A percentile compares a stretch with the other conserved stretches of the same genome.
Evolutionary conservation across 257 asterid species (phyloP).

Genomic region (Parsonsia alboflavescens): DNA sequence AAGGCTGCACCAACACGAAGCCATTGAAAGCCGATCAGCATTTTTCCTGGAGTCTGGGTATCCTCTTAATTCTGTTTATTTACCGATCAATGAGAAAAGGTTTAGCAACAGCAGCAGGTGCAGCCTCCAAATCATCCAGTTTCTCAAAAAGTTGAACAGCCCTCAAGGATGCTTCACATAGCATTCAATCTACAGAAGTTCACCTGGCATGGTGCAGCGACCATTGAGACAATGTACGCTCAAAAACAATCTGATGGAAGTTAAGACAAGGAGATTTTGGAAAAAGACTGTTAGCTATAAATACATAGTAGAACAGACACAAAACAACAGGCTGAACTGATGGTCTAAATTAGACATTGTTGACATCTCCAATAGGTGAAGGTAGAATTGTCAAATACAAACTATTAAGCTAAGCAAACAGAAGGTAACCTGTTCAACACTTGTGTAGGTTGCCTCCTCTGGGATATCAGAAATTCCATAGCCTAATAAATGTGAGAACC

Average conservation of each 20-base stretch:
- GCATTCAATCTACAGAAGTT: slow-evolving; percentile 49
- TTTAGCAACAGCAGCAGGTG: slow-evolving; percentile 50
- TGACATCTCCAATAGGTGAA: not conserved
- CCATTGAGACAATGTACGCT: slow-evolving; percentile 47
- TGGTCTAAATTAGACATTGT: not conserved
- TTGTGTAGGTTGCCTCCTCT: slow-evolving; percentile 35
- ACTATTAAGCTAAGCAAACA: not conserved
- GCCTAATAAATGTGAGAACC: slow-evolving; percentile 43
- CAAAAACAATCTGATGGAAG: slow-evolving; percentile 48
- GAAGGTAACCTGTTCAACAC: slow-evolving; percentile 31
- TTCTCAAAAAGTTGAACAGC: slow-evolving; percentile 56
- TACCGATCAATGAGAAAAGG: slow-evolving; percentile 53
- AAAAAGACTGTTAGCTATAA: not conserved
- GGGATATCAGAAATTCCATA: slow-evolving; percentile 44
- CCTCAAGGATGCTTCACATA: slow-evolving; percentile 34
- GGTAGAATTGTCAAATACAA: not conserved
- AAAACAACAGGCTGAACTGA: not conserved
- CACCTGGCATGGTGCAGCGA: slow-evolving; percentile 47
- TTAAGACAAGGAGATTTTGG: slow-evolving; percentile 26
- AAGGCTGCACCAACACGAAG: slow-evolving; percentile 54
- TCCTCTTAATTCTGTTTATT: slow-evolving; percentile 40
- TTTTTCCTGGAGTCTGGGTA: slow-evolving; percentile 58
- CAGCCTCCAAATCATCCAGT: slow-evolving; percentile 41
- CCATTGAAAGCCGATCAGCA: slow-evolving; percentile 55
- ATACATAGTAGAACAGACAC: not conserved